Evolutionary conservation across 148 eudicot species (phyloP), one percentile per base, ranked within the genome.

Genomic region (Bassia scoparia): DNA sequence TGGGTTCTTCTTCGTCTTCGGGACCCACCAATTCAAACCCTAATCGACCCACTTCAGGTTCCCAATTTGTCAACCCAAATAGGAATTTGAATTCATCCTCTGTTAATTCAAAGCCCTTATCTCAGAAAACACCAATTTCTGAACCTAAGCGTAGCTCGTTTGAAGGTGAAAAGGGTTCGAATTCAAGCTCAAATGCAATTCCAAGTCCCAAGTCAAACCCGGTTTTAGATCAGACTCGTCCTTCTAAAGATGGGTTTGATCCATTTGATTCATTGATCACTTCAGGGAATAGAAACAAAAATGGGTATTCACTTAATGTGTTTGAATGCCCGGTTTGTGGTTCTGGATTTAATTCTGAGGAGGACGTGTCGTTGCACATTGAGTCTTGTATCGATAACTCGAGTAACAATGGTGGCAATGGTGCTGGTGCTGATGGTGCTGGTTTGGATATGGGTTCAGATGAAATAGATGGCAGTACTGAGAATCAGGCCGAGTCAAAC

Each of bases 321-420:
- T 89, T 90, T 74, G 99, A 96, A 77, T 96, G 99, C 60, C 99
- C 95, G 2, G 86, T 92, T 77, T 96, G 99, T 85, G 85, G 86
- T 37, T 68, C 78, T 30, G 92, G 83, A 20, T 96, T 78, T 60
- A 83, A 65, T 41, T 92, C 99, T 3, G 96, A 96, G 74, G 88
- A 87, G 34, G 96, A 92, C 73, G 95, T 96, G 54, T 82, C 92
- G n/a, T 63, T 38, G 63, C 99, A 92, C 46, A 83, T 92, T 70
- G 99, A 96, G 27, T 80, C 67, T 30, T 96, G 99, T 86, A 77
- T 92, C 31, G 77, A 46, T 75, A 68, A 33, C 65, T 52, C 79
- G 0, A 74, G 70, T 33, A 68, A 80, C 6, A 67, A 64, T 48
- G 75, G 35, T 75, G 75, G 56, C 67, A 78, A 38, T 55, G 81